These are phyloP conservation scores for Fraxinus latifolia DNA, from an alignment of 305 asterid genomes.

Conservation along the genomic window DNA sequence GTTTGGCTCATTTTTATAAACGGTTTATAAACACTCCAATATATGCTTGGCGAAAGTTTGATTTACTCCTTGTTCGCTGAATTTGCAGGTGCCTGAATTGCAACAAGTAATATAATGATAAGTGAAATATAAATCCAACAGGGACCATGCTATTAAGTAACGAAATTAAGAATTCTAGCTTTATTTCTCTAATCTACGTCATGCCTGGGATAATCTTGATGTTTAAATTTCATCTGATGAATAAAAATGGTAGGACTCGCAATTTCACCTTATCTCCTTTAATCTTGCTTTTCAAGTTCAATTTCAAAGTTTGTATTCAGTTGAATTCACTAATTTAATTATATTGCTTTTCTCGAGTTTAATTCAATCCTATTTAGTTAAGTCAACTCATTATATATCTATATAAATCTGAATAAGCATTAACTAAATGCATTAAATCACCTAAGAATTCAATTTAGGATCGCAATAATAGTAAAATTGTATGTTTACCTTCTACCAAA, in stretches of 20 bases:
- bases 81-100: not conserved
- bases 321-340: not conserved
- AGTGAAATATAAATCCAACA: not conserved
- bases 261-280: not conserved
- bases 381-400: not conserved
- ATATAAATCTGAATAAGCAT: not conserved
- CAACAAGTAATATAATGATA: not conserved
- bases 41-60: not conserved
- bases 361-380: not conserved
- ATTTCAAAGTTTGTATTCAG: not conserved
- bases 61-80: not conserved
- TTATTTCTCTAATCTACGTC: not conserved
- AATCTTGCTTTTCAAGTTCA: not conserved
- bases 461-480: not conserved
- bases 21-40: not conserved
- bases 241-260: not conserved
- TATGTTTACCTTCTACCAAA: not conserved
- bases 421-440: not conserved
- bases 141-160: not conserved
- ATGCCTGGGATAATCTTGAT: not conserved
- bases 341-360: not conserved
- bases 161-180: not conserved
- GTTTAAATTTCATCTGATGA: not conserved
- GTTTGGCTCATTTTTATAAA: not conserved
- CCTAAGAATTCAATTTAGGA: not conserved